Conservation (phyloP, 768 basidiomycete species). For the Rhizopogon rudus region DNA sequence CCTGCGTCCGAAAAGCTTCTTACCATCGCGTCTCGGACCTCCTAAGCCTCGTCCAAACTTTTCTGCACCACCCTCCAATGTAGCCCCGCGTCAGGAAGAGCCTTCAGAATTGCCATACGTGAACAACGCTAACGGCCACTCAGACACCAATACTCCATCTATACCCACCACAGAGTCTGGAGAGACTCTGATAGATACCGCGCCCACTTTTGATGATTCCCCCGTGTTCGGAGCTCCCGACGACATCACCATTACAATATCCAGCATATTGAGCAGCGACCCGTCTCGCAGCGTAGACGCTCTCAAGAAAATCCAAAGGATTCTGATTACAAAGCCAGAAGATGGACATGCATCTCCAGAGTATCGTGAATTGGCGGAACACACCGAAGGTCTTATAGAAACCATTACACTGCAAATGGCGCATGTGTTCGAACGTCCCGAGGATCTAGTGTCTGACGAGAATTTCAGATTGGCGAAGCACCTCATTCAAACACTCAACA, state of each 20-base stretch:
- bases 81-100: constrained; percentile 20
- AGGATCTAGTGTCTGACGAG: constrained; percentile 66
- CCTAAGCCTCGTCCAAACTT: constrained; percentile 46
- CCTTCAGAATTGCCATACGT: constrained; percentile 27
- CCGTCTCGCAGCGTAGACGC: constrained; percentile 85
- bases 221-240: constrained; percentile 27
- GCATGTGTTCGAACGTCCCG: constrained; percentile 81
- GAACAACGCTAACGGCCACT: constrained; percentile 13
- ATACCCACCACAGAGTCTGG: constrained; percentile 18
- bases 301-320: constrained; percentile 88
- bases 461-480: constrained; percentile 96
- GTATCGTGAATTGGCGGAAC: constrained; percentile 75
- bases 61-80: constrained; percentile 17
- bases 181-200: constrained; percentile 31
- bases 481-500: constrained; percentile 92
- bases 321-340: constrained; percentile 72
- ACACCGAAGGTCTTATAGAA: constrained; percentile 81
- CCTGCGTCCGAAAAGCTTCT: constrained; percentile 56
- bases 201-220: constrained; percentile 20
- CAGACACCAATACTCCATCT: constrained; percentile 9
- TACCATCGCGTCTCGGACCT: constrained; percentile 72
- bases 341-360: constrained; percentile 60
- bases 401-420: constrained; percentile 90
- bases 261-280: constrained; percentile 86
- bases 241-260: constrained; percentile 78